Conservation (phyloP, 169 alveolate genomes). For the Plasmodium billcollinsi region DNA sequence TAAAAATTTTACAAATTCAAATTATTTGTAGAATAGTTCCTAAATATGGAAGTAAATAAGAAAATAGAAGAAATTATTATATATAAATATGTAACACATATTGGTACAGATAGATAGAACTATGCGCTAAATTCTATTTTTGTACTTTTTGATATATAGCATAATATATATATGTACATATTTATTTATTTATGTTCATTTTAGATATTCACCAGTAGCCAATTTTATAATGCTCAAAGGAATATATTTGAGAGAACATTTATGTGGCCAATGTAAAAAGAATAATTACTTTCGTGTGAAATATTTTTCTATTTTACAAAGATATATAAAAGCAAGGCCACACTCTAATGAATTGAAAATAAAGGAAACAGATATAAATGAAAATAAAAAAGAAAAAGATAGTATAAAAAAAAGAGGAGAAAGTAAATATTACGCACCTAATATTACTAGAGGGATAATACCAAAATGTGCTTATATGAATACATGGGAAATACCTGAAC, state of each 20-base stretch:
- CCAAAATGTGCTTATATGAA: slow-evolving; percentile 77
- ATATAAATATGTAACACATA: too few relatives aligned
- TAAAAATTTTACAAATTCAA: too few relatives aligned
- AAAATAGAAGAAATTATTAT: too few relatives aligned
- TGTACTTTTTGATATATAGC: too few relatives aligned
- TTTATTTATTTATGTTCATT: too few relatives aligned
- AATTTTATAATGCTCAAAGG: too few relatives aligned
- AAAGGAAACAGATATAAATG: slow-evolving; percentile 29
- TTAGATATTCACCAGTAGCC: too few relatives aligned
- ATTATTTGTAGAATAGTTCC: too few relatives aligned
- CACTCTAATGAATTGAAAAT: slow-evolving; percentile 62
- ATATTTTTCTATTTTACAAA: slow-evolving; percentile 60
- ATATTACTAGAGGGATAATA: slow-evolving; percentile 75
- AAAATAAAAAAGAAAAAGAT: slow-evolving; percentile 22
- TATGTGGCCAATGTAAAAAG: background rate
- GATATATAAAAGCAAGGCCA: slow-evolving; percentile 75
- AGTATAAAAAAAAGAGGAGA: slow-evolving; percentile 12
- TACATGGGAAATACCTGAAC: slow-evolving; percentile 82
- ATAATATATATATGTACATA: too few relatives aligned
- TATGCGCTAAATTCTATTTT: too few relatives aligned
- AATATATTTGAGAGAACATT: background rate
- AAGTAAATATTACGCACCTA: slow-evolving; percentile 66
- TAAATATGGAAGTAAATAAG: too few relatives aligned
- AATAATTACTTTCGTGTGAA: slow-evolving; percentile 1
- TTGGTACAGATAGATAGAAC: too few relatives aligned